These are phyloP conservation scores for Eutrema heterophyllum DNA, from an alignment of 345 rosid genomes.

Conservation along the genomic window DNA sequence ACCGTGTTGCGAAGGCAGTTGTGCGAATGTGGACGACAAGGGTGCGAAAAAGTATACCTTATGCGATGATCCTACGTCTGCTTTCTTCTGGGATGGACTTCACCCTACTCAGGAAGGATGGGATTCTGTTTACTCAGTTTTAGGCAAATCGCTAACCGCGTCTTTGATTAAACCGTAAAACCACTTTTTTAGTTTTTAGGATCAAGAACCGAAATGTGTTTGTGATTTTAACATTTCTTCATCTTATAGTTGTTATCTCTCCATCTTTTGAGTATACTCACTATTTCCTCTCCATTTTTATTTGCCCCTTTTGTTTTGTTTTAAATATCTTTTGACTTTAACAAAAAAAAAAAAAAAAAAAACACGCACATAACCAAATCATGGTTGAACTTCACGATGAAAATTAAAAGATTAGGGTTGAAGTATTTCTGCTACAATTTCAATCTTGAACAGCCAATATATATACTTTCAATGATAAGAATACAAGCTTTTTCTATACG, in stretches of 20 bases:
- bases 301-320: not conserved
- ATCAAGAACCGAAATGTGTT: not conserved
- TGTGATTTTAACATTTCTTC: not conserved
- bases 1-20: conserved; percentile 50
- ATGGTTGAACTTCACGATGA: not conserved
- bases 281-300: too few relatives aligned
- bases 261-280: not conserved
- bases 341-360: not conserved
- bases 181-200: not conserved
- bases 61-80: conserved; percentile 34
- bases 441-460: too few relatives aligned
- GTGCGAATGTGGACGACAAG: conserved; percentile 32
- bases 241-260: not conserved
- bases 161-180: not conserved
- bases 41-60: conserved; percentile 34
- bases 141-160: conserved; percentile 13
- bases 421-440: too few relatives aligned
- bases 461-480: not conserved
- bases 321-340: not conserved
- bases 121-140: conserved; percentile 33
- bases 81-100: conserved; percentile 49
- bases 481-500: too few relatives aligned
- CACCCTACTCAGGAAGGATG: conserved; percentile 56
- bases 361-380: not conserved
- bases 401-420: not conserved